Base-by-base conservation (phyloP, 2,329 filamentous ascomycete genomes). In the Thielaviopsis euricoi region DNA sequence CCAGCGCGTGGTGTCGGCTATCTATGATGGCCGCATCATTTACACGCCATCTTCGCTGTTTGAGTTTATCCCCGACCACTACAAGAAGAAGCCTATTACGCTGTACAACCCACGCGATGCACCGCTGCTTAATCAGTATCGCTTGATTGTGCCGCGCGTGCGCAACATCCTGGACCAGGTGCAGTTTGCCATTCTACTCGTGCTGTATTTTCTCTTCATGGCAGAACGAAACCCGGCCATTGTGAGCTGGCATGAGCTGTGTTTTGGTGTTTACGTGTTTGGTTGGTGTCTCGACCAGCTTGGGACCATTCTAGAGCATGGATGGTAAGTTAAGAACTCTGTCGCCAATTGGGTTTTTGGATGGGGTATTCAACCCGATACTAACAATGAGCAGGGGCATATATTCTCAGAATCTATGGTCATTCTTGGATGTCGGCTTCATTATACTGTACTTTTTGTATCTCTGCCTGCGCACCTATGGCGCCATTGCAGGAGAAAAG, bases 391-490 rank as follows among this genome's bases (percentile, higher is more conserved):
- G 52, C 19, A 80, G 86, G 86, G 80, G 81, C 59, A 87, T 93
- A 1, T 90, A 93, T 65, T 89, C 87, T 0, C 87, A 94, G 67
- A 91, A 93, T 64, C 72, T 94, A 3, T 94, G 88, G 88, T 89
- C 87, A 0, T 93, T 94, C 65, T 77, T 94, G 17, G 88, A 93
- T 67, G 82, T 91, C 52, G 81, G 81, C 4, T 94, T 91, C 65
- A 78, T 82, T n/a, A 64, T 76, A 49, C 83, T 93, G 33, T 93
- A 87, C 66, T 73, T 76, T 64, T 70, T 76, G 17, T 93, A 91
- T 67, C 72, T 89, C 6, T 67, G 78, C 26, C 68, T 90, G 33
- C 83, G 88, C 4, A 70, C 88, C 15, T 79, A 85, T 64, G 83
- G 83, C 33, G 78, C 80, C 68, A 71, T 74, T 12, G 73, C 70